phyloP scores from a whole-genome alignment of 768 basidiomycete genomes.

The Kwoniella shandongensis region DNA sequence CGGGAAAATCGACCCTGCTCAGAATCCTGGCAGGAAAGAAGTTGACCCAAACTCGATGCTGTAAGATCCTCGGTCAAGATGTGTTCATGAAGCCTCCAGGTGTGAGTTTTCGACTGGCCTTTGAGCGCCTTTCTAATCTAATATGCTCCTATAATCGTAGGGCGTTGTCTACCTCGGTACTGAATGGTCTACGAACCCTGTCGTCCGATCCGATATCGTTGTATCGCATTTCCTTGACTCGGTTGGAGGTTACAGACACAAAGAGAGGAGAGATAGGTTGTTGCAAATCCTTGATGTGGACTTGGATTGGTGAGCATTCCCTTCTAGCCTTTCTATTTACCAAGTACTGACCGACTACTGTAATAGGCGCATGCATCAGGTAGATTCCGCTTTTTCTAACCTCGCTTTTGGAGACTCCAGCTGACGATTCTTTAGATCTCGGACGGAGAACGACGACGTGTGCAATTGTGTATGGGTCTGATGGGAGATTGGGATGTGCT shows the following conservation, averaged over 20 bases:
- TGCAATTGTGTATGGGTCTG: slow-evolving; percentile 92
- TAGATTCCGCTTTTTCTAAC: neutral
- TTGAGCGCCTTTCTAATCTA: slow-evolving; percentile 17
- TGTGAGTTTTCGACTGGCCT: slow-evolving; percentile 31
- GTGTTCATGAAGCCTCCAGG: slow-evolving; percentile 83
- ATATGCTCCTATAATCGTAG: slow-evolving; percentile 37
- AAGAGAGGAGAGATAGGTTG: slow-evolving; percentile 77
- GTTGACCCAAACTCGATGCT: slow-evolving; percentile 65
- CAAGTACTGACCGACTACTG: neutral
- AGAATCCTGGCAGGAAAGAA: slow-evolving; percentile 92
- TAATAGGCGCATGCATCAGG: slow-evolving; percentile 34
- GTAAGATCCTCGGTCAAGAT: slow-evolving; percentile 74
- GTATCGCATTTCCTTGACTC: slow-evolving; percentile 96
- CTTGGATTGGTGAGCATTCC: slow-evolving; percentile 66
- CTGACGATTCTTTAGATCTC: slow-evolving; percentile 81
- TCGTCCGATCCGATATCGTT: slow-evolving; percentile 86
- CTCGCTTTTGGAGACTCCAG: neutral
- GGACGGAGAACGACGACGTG: slow-evolving; percentile 88
- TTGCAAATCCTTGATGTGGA: slow-evolving; percentile 93
- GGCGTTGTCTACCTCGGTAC: slow-evolving; percentile 88
- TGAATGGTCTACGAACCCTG: slow-evolving; percentile 98
- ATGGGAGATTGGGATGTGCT: slow-evolving; percentile 94
- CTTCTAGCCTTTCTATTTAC: neutral
- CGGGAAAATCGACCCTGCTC: slow-evolving; percentile 93
- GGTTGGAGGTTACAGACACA: slow-evolving; percentile 92